phyloP scores from a whole-genome alignment of 768 basidiomycete species.

The Lentinula raphanica region DNA sequence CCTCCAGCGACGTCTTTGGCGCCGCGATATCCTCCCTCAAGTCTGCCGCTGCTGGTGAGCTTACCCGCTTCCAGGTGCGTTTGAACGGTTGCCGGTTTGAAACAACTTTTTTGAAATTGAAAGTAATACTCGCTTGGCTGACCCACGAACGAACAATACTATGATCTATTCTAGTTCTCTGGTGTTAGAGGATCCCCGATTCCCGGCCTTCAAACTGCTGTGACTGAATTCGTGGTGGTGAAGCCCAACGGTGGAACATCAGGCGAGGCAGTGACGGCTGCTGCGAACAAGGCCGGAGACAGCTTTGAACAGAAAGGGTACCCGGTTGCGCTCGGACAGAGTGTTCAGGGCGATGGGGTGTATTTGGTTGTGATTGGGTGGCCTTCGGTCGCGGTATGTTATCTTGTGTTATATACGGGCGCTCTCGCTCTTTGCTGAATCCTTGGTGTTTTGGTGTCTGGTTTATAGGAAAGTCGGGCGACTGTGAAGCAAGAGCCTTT shows the following conservation, averaged over 20 bases:
- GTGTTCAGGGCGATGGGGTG: neutral
- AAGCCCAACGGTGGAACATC: neutral
- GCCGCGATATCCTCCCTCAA: neutral
- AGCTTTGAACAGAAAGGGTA: neutral
- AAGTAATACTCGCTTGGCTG: too few relatives aligned
- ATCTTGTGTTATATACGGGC: too few relatives aligned
- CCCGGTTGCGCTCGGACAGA: neutral
- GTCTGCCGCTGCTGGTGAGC: neutral
- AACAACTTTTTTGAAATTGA: too few relatives aligned
- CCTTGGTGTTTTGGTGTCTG: neutral
- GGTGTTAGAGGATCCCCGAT: neutral
- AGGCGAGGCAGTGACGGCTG: neutral
- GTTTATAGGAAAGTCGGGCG: neutral
- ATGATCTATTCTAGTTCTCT: neutral
- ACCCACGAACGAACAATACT: too few relatives aligned
- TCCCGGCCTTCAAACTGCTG: neutral
- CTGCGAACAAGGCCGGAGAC: neutral
- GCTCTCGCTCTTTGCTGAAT: too few relatives aligned
- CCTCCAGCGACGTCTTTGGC: neutral
- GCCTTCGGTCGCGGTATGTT: slow-evolving; percentile 2
- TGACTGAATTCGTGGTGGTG: neutral
- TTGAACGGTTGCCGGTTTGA: too few relatives aligned
- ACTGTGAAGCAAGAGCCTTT: slow-evolving; percentile 1
- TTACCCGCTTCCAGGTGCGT: neutral
- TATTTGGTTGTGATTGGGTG: slow-evolving; percentile 1